These are phyloP conservation scores for Taiozyma onychis DNA, from an alignment of 1,139 yeast genomes.

Conservation along the genomic window DNA sequence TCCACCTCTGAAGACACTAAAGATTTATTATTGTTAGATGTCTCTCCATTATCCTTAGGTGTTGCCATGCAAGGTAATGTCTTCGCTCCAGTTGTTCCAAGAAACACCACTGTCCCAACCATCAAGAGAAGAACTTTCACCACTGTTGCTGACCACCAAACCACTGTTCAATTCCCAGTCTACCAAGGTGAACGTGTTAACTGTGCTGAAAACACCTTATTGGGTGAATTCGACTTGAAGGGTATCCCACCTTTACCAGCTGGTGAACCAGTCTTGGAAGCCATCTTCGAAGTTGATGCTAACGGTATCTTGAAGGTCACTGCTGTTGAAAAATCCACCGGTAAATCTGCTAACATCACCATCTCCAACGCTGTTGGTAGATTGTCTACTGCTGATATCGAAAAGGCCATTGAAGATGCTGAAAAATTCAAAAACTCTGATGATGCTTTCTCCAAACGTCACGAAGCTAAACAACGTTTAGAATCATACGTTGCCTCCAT, in stretches of 20 bases:
- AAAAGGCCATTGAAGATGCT: conserved; percentile 98
- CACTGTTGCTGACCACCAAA: conserved; percentile 99
- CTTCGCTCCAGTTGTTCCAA: conserved; percentile 98
- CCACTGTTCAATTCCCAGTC: conserved; percentile 99
- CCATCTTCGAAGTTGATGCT: conserved; percentile 99
- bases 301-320: conserved; percentile 99
- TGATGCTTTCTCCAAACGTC: conserved; percentile 99
- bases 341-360: conserved; percentile 99
- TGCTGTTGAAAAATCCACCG: conserved; percentile 98
- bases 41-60: conserved; percentile 98
- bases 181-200: conserved; percentile 99
- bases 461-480: conserved; percentile 98
- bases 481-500: conserved; percentile 98
- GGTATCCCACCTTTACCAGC: conserved; percentile 99
- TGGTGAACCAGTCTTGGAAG: conserved; percentile 99
- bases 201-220: conserved; percentile 98
- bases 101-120: conserved; percentile 99
- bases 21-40: conserved; percentile 96
- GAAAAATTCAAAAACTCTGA: conserved; percentile 98
- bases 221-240: conserved; percentile 99
- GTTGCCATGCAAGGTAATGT: conserved; percentile 99
- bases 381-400: conserved; percentile 95
- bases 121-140: conserved; percentile 99
- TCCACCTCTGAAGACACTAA: conserved; percentile 95
- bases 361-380: conserved; percentile 99